phyloP scores from a whole-genome alignment of 2,329 filamentous ascomycete genomes.

The Xylaria sp. region DNA sequence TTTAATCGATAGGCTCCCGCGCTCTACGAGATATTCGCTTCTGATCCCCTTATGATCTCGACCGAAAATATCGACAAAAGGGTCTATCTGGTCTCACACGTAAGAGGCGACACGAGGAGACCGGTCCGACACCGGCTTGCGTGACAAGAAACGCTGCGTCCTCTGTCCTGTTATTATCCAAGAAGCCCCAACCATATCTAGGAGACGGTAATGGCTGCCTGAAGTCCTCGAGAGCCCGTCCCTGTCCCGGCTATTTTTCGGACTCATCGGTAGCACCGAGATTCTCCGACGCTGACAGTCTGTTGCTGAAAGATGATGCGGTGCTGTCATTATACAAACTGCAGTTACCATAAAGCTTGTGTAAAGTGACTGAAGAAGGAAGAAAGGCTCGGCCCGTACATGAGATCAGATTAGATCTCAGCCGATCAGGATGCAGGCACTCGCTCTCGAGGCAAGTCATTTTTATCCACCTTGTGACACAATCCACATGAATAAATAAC shows the following conservation, averaged over 20 bases:
- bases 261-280: background rate
- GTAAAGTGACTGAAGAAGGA: background rate
- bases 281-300: background rate
- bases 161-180: background rate
- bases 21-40: background rate
- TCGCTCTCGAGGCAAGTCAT: background rate
- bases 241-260: background rate
- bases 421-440: background rate
- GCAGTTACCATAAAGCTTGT: background rate
- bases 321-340: background rate
- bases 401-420: background rate
- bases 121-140: background rate
- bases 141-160: background rate
- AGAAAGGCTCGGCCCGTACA: background rate
- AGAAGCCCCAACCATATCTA: background rate
- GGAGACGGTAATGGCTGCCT: background rate
- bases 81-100: constrained; percentile 2
- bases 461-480: constrained; percentile 10
- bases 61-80: background rate
- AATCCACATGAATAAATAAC: background rate
- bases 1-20: background rate
- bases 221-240: background rate
- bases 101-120: background rate
- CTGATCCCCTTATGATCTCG: background rate
- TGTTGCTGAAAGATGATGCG: background rate